These are phyloP conservation scores for Pueraria montana DNA, from an alignment of 306 rosid species.

Conservation along the genomic window DNA sequence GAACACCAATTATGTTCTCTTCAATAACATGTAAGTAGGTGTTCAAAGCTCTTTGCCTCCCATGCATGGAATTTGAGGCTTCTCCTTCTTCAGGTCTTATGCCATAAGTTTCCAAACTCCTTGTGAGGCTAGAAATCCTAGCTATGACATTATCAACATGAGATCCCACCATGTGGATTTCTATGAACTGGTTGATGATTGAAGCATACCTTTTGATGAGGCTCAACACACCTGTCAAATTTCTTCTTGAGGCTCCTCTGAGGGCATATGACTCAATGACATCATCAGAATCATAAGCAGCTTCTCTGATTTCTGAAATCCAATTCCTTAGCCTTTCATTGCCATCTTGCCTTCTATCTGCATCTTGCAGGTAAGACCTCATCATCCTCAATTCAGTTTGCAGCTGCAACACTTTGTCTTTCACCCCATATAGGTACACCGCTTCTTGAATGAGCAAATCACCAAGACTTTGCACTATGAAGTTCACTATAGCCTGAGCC, in stretches of 20 bases:
- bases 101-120: slow-evolving; percentile 45
- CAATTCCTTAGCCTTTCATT: slow-evolving; percentile 44
- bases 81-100: slow-evolving; percentile 45
- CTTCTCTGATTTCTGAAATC: slow-evolving; percentile 67
- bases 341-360: slow-evolving; percentile 59
- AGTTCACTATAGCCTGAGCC: slow-evolving; percentile 56
- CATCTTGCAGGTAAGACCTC: slow-evolving; percentile 61
- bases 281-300: slow-evolving; percentile 67
- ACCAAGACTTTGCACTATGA: slow-evolving; percentile 49
- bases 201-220: slow-evolving; percentile 45
- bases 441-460: slow-evolving; percentile 56
- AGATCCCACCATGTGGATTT: slow-evolving; percentile 43
- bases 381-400: slow-evolving; percentile 52
- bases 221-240: slow-evolving; percentile 27
- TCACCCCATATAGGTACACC: slow-evolving; percentile 46
- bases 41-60: slow-evolving; percentile 49
- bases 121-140: slow-evolving; percentile 45
- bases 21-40: slow-evolving; percentile 63
- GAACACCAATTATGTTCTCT: slow-evolving; percentile 63
- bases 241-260: slow-evolving; percentile 48
- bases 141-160: slow-evolving; percentile 44
- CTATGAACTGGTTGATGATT: slow-evolving; percentile 34
- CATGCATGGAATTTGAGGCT: slow-evolving; percentile 39
- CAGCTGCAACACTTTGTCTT: slow-evolving; percentile 52
- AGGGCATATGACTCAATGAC: slow-evolving; percentile 51